Conservation (phyloP, 129 eudicot genomes). For the Calendula officinalis region DNA sequence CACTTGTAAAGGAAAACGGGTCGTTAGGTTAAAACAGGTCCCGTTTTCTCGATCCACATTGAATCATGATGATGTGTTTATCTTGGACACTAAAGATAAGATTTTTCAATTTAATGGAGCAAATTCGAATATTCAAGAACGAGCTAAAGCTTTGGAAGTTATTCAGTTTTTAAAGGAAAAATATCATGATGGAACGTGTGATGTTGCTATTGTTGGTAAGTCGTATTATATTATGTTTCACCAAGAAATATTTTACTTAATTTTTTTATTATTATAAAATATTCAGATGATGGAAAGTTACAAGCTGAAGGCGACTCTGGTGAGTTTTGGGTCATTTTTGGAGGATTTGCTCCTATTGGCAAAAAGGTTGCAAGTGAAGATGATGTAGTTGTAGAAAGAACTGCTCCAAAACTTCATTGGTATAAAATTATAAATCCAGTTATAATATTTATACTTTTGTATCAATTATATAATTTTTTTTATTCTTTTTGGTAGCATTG, state of each 20-base stretch:
- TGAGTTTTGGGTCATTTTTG: constrained; percentile 97
- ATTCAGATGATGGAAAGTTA: constrained; percentile 85
- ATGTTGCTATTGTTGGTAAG: constrained; percentile 93
- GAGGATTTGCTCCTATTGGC: constrained; percentile 98
- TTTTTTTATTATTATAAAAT: background rate
- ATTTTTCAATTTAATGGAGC: constrained; percentile 90
- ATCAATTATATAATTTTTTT: background rate
- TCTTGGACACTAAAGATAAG: constrained; percentile 78
- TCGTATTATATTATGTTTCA: background rate
- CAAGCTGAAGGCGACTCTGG: constrained; percentile 93
- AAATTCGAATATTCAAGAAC: constrained; percentile 82
- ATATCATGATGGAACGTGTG: constrained; percentile 80
- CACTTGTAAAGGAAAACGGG: constrained; percentile 89
- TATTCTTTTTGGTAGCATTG: constrained; percentile 51
- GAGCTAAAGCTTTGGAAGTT: constrained; percentile 91
- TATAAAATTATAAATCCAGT: constrained; percentile 31
- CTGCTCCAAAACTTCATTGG: constrained; percentile 77
- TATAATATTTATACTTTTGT: background rate
- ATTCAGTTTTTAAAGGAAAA: constrained; percentile 82
- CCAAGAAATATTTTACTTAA: constrained; percentile 3
- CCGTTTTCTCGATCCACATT: constrained; percentile 81
- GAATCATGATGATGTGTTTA: constrained; percentile 90
- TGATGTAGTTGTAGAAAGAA: constrained; percentile 76
- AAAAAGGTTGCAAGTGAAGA: constrained; percentile 89
- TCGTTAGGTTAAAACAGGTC: constrained; percentile 92